These are phyloP conservation scores for Yarrowia alimentaria DNA, from an alignment of 805 yeast species.

Conservation along the genomic window DNA sequence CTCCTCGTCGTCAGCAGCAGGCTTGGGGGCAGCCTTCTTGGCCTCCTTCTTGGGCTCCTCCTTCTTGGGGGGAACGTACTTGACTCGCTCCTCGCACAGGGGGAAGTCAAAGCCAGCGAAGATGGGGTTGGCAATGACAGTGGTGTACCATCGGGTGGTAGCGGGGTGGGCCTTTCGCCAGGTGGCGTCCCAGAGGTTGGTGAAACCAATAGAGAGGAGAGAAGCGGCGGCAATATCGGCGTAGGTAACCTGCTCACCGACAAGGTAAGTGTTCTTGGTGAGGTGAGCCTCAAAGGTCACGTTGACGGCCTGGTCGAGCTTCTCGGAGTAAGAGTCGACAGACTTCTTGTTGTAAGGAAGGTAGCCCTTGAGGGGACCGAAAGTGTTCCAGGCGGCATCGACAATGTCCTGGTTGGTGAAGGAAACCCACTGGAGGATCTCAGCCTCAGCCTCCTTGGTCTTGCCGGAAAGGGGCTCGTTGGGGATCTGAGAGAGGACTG, in stretches of 20 bases:
- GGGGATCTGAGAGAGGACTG: slow-evolving; percentile 31
- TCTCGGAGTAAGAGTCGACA: slow-evolving; percentile 49
- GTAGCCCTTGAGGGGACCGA: slow-evolving; percentile 61
- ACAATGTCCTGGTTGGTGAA: slow-evolving; percentile 68
- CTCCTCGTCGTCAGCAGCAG: slow-evolving; percentile 37
- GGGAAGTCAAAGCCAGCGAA: slow-evolving; percentile 51
- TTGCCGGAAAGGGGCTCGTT: slow-evolving; percentile 58
- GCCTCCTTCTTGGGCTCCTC: slow-evolving; percentile 57
- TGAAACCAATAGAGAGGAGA: slow-evolving; percentile 55
- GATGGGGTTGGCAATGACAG: slow-evolving; percentile 49
- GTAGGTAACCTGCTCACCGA: slow-evolving; percentile 60
- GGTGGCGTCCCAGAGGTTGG: slow-evolving; percentile 57
- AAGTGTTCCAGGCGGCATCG: slow-evolving; percentile 47
- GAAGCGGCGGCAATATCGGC: slow-evolving; percentile 60
- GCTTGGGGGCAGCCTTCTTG: slow-evolving; percentile 43
- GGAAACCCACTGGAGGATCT: slow-evolving; percentile 74
- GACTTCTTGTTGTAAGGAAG: slow-evolving; percentile 76
- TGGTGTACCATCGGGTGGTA: slow-evolving; percentile 68
- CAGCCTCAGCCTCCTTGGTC: slow-evolving; percentile 60
- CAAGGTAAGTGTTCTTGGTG: slow-evolving; percentile 62
- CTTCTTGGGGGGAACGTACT: slow-evolving; percentile 71
- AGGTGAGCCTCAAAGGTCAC: slow-evolving; percentile 42
- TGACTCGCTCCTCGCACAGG: slow-evolving; percentile 64
- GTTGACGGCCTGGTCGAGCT: slow-evolving; percentile 44
- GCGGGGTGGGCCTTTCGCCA: slow-evolving; percentile 65